These are phyloP conservation scores for Pseudopyricularia javanii DNA, from an alignment of 2,329 filamentous ascomycete species.

Conservation along the genomic window DNA sequence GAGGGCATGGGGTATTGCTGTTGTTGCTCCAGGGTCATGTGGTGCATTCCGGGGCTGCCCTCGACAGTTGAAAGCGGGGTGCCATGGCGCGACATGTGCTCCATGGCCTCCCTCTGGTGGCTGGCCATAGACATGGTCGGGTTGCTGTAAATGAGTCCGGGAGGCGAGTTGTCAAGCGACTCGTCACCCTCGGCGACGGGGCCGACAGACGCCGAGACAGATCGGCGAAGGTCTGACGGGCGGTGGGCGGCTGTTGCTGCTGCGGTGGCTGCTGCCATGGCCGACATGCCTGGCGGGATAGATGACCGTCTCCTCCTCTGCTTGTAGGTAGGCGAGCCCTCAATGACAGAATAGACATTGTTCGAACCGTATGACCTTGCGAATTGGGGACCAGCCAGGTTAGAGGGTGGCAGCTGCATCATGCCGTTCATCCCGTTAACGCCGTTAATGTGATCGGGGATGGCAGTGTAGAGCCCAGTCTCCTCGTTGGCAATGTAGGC, in stretches of 20 bases:
- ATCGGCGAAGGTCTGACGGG: constrained; percentile 82
- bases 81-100: constrained; percentile 77
- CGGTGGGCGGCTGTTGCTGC: constrained; percentile 43
- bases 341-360: constrained; percentile 90
- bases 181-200: constrained; percentile 73
- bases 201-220: constrained; percentile 76
- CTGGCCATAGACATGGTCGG: constrained; percentile 49
- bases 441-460: constrained; percentile 68
- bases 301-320: constrained; percentile 89
- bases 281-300: constrained; percentile 66
- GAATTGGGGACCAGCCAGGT: constrained; percentile 70
- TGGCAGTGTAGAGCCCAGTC: constrained; percentile 87
- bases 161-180: constrained; percentile 65
- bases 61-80: constrained; percentile 82
- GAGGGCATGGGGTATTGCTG: constrained; percentile 56
- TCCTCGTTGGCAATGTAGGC: constrained; percentile 98
- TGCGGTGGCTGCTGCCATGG: constrained; percentile 51
- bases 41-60: constrained; percentile 65
- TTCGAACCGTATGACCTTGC: constrained; percentile 58
- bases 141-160: constrained; percentile 61
- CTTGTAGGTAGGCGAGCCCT: constrained; percentile 98
- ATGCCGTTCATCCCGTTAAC: constrained; percentile 73
- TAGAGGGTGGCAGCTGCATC: constrained; percentile 81
- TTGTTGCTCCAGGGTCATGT: constrained; percentile 54
- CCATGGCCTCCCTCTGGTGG: constrained; percentile 65